Evolutionary conservation across 176 grass and related monocot genomes (phyloP).

Genomic region (Bothriochloa decipiens): DNA sequence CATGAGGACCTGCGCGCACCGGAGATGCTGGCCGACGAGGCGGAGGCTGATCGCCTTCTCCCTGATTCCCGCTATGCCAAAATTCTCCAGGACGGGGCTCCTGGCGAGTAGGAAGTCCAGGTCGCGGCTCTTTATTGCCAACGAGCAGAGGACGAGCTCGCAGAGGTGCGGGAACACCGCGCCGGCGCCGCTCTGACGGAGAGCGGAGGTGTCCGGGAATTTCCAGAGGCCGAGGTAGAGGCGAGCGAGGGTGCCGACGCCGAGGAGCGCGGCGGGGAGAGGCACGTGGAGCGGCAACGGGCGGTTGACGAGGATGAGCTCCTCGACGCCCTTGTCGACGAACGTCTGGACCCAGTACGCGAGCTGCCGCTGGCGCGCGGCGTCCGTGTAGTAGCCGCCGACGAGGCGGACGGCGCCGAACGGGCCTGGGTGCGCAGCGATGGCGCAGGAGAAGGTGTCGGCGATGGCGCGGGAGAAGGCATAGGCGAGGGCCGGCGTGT

Average conservation of each 20-base stretch:
- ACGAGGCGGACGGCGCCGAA: no score
- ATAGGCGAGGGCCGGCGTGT: no score
- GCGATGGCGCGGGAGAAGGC: no score
- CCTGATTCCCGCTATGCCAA: neutral
- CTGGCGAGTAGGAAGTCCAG: neutral
- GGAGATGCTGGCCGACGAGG: conserved; percentile 16
- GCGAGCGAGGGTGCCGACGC: neutral
- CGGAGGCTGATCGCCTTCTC: neutral
- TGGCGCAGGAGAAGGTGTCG: no score
- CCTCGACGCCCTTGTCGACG: neutral
- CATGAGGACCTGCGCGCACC: conserved; percentile 3
- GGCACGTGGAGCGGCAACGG: neutral
- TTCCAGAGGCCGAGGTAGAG: conserved; percentile 3
- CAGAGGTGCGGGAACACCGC: conserved; percentile 2
- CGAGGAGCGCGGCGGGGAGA: conserved; percentile 18
- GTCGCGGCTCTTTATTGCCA: neutral
- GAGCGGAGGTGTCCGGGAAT: conserved; percentile 3
- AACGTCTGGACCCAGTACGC: neutral
- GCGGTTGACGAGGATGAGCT: conserved; percentile 31
- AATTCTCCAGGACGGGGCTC: neutral
- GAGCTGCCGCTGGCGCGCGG: no score
- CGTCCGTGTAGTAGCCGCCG: no score
- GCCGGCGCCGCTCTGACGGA: neutral
- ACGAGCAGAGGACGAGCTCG: conserved; percentile 18
- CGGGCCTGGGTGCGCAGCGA: no score